Conservation (phyloP, 83 land plant genomes). For the Picea abies region DNA sequence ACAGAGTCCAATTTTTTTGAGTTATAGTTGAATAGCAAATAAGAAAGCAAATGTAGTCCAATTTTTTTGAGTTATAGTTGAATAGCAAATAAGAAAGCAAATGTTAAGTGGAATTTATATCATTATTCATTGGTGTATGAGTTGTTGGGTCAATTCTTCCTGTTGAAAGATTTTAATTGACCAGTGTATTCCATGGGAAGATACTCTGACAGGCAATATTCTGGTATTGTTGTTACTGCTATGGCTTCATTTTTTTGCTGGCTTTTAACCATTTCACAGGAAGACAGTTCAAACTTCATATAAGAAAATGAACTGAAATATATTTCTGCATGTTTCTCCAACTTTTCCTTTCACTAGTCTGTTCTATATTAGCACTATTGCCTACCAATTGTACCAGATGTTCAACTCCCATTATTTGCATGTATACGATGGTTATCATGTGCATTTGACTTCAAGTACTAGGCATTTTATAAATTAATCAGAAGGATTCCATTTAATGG, state of each 20-base stretch:
- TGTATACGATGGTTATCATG: background rate
- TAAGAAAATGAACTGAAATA: background rate
- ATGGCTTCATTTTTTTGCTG: no score
- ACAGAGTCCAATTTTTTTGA: no score
- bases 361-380: background rate
- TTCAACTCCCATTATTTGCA: background rate
- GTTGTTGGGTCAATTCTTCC: background rate
- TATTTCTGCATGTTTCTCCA: background rate
- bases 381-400: background rate
- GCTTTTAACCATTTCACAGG: no score
- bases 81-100: background rate
- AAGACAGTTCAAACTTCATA: background rate
- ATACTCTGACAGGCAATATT: no score
- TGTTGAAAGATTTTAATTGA: no score
- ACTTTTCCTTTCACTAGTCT: background rate
- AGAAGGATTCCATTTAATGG: background rate
- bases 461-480: background rate
- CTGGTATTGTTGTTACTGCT: no score
- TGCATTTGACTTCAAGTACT: background rate
- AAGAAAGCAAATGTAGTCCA: no score
- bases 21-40: no score
- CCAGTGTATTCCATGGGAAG: no score
- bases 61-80: background rate
- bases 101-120: background rate
- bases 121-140: background rate